phyloP scores from a whole-genome alignment of 164 flowering plant species.

The Vitis vinifera region ASM3070453v1 NC_081808.1:22541001-22541500 shows the following conservation, averaged over 20 bases:
- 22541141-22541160: neutral
- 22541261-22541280: conserved; percentile 75
- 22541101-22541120: too few species aligned
- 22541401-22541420: conserved; percentile 88
- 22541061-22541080: too few species aligned
- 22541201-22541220: conserved; percentile 68
- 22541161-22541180: conserved; percentile 73
- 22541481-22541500: too few species aligned
- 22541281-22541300: conserved; percentile 78
- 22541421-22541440: conserved; percentile 70
- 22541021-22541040: too few species aligned
- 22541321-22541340: conserved; percentile 70
- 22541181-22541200: conserved; percentile 42
- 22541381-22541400: conserved; percentile 50
- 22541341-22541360: conserved; percentile 78
- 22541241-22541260: conserved; percentile 67
- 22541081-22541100: too few species aligned
- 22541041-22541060: too few species aligned
- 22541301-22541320: conserved; percentile 12
- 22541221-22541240: conserved; percentile 51
- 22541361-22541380: conserved; percentile 52
- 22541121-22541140: too few species aligned
- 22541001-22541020: too few species aligned
- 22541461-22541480: conserved; percentile 53
- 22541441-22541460: conserved; percentile 61